Evolutionary conservation across 768 basidiomycete genomes (phyloP).

Genomic region (Boletus tylopilopsis): DNA sequence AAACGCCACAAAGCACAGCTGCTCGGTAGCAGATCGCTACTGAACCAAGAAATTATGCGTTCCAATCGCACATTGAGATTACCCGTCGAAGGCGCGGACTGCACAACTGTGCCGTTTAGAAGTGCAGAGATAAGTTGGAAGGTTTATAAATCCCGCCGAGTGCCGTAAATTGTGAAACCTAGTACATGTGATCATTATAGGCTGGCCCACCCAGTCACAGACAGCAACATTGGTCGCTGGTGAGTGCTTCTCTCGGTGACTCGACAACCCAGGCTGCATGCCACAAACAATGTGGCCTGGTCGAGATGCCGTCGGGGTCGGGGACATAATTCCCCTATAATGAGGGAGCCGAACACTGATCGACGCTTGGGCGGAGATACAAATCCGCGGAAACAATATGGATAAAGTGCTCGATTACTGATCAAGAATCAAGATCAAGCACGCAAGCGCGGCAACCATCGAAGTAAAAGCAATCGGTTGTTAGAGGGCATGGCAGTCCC

Average conservation of each 20-base stretch:
- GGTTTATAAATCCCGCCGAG: neutral
- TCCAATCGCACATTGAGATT: neutral
- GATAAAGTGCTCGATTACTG: neutral
- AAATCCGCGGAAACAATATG: constrained; percentile 8
- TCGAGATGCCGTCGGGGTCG: neutral
- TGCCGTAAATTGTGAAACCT: constrained; percentile 21
- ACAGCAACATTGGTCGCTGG: constrained; percentile 13
- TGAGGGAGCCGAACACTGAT: constrained; percentile 2
- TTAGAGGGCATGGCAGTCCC: neutral
- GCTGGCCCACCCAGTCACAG: constrained; percentile 5
- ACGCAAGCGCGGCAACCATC: neutral
- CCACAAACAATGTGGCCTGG: neutral
- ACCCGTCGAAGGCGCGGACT: neutral
- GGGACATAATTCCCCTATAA: constrained; percentile 3
- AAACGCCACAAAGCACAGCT: constrained; percentile 26
- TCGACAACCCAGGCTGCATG: constrained; percentile 1
- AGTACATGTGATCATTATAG: too few species aligned
- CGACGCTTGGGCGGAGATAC: constrained; percentile 3
- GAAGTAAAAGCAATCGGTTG: neutral
- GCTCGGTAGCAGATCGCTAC: neutral
- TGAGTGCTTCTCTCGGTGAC: constrained; percentile 13
- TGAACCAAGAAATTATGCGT: neutral
- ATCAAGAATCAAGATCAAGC: neutral
- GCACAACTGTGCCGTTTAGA: neutral
- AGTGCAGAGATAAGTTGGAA: neutral